Evolutionary conservation across 1,284 basidiomycete species (phyloP).

Genomic region (Inonotus hispidus): DNA sequence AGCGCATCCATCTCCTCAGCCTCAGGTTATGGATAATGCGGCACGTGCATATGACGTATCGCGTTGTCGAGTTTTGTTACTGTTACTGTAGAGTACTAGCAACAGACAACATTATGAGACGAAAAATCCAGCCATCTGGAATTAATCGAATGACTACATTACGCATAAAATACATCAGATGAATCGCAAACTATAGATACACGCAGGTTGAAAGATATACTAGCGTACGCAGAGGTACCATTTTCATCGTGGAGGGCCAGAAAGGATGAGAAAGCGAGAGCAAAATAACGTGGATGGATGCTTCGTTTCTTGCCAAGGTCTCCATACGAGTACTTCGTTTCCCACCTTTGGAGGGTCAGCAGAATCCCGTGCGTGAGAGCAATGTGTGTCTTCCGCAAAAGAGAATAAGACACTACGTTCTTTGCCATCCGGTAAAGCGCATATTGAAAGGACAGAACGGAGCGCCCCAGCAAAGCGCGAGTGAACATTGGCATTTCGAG

Average conservation of each 20-base stretch:
- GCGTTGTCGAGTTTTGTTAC: no score
- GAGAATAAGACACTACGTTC: conserved; percentile 29
- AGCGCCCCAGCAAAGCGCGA: conserved; percentile 3
- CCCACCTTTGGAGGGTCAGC: conserved; percentile 24
- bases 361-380: conserved; percentile 20
- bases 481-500: conserved; percentile 1
- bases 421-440: conserved; percentile 17
- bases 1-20: not conserved
- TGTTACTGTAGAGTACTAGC: no score
- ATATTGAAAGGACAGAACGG: conserved; percentile 7
- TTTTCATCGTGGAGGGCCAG: not conserved
- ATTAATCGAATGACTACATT: no score
- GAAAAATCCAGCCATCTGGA: no score
- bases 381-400: conserved; percentile 21
- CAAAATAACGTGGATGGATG: conserved; percentile 1
- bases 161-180: not conserved
- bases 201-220: not conserved
- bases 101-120: no score
- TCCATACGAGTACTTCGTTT: conserved; percentile 27
- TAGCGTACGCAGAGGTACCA: not conserved
- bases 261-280: conserved; percentile 3
- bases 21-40: not conserved
- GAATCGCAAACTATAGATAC: not conserved
- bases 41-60: not conserved
- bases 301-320: conserved; percentile 29